Conservation (phyloP, 805 yeast genomes). For the Priceomyces carsonii region DNA sequence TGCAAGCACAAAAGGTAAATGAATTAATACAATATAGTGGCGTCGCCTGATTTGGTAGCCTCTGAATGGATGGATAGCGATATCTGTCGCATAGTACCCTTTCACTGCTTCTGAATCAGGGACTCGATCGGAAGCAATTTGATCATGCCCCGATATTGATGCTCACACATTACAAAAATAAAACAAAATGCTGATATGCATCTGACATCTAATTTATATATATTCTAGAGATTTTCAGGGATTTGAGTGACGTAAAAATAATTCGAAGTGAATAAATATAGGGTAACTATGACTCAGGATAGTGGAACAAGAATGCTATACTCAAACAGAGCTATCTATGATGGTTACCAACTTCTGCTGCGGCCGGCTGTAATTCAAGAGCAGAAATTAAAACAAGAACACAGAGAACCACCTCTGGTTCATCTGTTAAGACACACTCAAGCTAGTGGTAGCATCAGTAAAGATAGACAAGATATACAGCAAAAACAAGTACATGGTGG, state of each 20-base stretch:
- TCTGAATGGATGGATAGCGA: too few species aligned
- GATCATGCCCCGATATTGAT: constrained; percentile 5
- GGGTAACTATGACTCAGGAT: too few species aligned
- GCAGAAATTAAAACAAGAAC: neutral
- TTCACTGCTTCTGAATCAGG: constrained; percentile 7
- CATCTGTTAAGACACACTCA: neutral
- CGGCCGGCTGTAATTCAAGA: neutral
- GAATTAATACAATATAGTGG: too few species aligned
- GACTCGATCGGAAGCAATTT: constrained; percentile 5
- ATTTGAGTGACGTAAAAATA: too few species aligned
- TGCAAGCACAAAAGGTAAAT: too few species aligned
- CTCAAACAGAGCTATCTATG: constrained; percentile 3
- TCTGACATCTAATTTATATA: constrained; percentile 4
- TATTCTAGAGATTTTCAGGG: too few species aligned
- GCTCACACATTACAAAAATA: constrained; percentile 3
- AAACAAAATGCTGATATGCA: constrained; percentile 6
- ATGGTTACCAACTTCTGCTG: constrained; percentile 1
- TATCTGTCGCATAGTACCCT: too few species aligned
- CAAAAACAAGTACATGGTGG: too few species aligned
- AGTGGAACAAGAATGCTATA: constrained; percentile 5
- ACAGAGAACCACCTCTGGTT: neutral
- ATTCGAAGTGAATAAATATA: too few species aligned
- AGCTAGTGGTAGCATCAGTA: neutral
- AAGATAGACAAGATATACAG: too few species aligned
- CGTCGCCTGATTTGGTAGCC: too few species aligned